Evolutionary conservation across 2,329 filamentous ascomycete genomes (phyloP).

Genomic region (Colletotrichum zoysiae): DNA sequence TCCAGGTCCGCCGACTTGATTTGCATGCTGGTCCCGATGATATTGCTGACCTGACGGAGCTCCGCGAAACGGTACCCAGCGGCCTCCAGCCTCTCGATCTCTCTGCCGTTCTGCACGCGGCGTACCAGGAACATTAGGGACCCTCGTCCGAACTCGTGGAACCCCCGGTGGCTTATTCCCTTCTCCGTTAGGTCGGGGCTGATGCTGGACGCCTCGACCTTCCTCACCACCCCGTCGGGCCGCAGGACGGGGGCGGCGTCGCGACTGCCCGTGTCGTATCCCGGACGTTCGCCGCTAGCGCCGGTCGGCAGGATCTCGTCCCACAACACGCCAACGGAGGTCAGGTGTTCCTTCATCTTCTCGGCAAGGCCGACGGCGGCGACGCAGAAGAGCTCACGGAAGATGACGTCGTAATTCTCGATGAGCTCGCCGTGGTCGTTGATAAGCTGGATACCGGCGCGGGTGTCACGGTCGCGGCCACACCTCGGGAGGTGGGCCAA

Average conservation of each 20-base stretch:
- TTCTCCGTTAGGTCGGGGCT: slow-evolving; percentile 58
- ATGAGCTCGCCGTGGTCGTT: slow-evolving; percentile 69
- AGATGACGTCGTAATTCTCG: slow-evolving; percentile 79
- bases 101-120: slow-evolving; percentile 66
- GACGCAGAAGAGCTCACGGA: slow-evolving; percentile 86
- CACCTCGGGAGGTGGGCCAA: slow-evolving; percentile 64
- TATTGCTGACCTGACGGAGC: slow-evolving; percentile 74
- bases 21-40: slow-evolving; percentile 80
- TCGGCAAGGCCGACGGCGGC: slow-evolving; percentile 81
- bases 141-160: slow-evolving; percentile 71
- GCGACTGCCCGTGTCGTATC: slow-evolving; percentile 15
- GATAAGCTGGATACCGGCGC: slow-evolving; percentile 58
- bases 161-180: slow-evolving; percentile 47
- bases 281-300: slow-evolving; percentile 47
- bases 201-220: slow-evolving; percentile 27
- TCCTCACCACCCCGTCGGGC: slow-evolving; percentile 41
- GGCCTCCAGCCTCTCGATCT: slow-evolving; percentile 74
- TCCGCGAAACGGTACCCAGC: slow-evolving; percentile 84
- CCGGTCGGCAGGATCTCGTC: slow-evolving; percentile 81
- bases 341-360: slow-evolving; percentile 72
- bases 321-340: slow-evolving; percentile 77
- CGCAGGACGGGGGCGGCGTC: slow-evolving; percentile 23
- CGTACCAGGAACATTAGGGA: slow-evolving; percentile 86
- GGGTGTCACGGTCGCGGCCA: slow-evolving; percentile 55
- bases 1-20: slow-evolving; percentile 74